These are phyloP conservation scores for Adiantum capillusveneris DNA, from an alignment of 75 land plant genomes.

Conservation along the genomic window DNA sequence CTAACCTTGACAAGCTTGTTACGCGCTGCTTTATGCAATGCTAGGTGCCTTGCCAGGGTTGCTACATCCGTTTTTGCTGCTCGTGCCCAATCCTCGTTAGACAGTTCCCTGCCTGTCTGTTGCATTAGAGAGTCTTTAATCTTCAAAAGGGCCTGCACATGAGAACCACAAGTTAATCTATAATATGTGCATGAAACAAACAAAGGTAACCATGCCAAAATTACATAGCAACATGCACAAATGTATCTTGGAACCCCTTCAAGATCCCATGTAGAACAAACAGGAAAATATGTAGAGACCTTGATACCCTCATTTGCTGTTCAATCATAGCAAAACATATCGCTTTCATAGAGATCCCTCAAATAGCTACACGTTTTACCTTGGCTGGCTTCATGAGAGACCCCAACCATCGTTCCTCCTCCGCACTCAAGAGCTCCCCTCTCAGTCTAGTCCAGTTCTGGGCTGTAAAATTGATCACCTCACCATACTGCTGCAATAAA, in stretches of 20 bases:
- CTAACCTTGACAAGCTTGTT: slow-evolving; percentile 82
- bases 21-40: slow-evolving; percentile 73
- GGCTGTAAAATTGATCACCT: slow-evolving; percentile 33
- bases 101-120: slow-evolving; percentile 53
- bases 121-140: slow-evolving; percentile 30
- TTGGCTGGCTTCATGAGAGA: slow-evolving; percentile 78
- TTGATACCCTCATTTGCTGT: too few relatives aligned
- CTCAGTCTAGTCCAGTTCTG: slow-evolving; percentile 68
- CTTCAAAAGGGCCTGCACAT: slow-evolving; percentile 42
- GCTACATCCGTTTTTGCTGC: slow-evolving; percentile 41
- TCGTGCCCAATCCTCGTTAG: slow-evolving; percentile 60
- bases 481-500: slow-evolving; percentile 53
- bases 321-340: too few relatives aligned
- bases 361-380: slow-evolving; percentile 29
- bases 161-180: too few relatives aligned
- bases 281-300: too few relatives aligned
- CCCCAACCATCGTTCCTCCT: slow-evolving; percentile 66
- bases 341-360: too few relatives aligned
- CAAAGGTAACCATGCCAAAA: background rate
- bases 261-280: too few relatives aligned
- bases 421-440: slow-evolving; percentile 51
- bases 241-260: background rate
- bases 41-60: slow-evolving; percentile 45
- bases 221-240: background rate
- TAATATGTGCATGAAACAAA: too few relatives aligned